Evolutionary conservation across 495 filamentous ascomycete genomes (phyloP).

Genomic region (Neurospora discreta): DNA sequence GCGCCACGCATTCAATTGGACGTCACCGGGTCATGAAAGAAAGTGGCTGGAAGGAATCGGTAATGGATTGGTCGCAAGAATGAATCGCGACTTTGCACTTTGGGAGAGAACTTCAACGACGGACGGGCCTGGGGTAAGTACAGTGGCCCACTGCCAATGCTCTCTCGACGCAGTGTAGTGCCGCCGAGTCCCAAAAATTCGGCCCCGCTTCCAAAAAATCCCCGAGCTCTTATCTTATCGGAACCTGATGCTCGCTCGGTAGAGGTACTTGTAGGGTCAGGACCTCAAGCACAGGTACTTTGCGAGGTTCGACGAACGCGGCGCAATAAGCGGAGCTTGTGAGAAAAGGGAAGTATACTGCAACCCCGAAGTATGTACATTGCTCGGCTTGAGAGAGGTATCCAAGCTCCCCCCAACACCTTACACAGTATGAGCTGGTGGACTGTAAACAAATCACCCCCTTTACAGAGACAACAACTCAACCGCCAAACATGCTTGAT

Average conservation of each 20-base stretch:
- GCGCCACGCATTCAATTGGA: conserved; percentile 21
- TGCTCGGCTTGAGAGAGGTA: not conserved
- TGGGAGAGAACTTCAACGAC: not conserved
- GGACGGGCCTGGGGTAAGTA: not conserved
- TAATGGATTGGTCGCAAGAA: not conserved
- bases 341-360: not conserved
- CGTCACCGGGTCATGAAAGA: conserved; percentile 6
- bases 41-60: not conserved
- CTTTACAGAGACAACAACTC: not conserved
- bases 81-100: not conserved
- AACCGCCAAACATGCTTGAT: not conserved
- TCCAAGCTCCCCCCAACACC: not conserved
- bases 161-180: not conserved
- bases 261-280: not conserved
- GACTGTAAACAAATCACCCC: not conserved
- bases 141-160: not conserved
- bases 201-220: conserved; percentile 5
- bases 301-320: rapidly evolving
- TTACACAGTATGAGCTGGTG: not conserved
- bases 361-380: no score
- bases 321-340: not conserved
- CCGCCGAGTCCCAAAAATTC: conserved; percentile 1
- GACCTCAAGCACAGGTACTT: not conserved
- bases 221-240: not conserved
- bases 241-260: not conserved